Base-by-base conservation (phyloP, 192 early-diverging fungal species). In the Diversispora eburnea region DNA sequence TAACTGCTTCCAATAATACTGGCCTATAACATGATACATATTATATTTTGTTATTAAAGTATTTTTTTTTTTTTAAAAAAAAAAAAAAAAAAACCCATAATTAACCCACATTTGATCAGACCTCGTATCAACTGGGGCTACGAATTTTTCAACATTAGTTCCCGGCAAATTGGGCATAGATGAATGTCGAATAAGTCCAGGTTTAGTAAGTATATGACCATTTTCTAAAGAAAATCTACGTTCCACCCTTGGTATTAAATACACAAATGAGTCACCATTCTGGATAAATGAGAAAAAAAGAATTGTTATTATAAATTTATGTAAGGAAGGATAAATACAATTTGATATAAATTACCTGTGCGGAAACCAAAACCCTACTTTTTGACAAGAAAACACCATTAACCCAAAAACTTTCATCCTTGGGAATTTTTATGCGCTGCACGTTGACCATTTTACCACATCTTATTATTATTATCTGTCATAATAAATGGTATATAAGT, bases 341-440 rank as follows among this genome's bases (percentile, higher is more conserved):
- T 63, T n/a, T 43, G 8, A 45, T 43, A 33, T 15, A n/a, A 12
- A 54, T 77, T 77, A 85, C 86, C 79, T 77, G 55, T 54, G 82
- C 84, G 81, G 81, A 84, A 4, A 84, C 51, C 1, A 77, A 63
- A 48, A 83, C 58, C 39, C 76, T 33, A 15, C 73, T 62, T 33
- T 72, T 46, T 5, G 75, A 55, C 33, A 77, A 69, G 39, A 86
- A 85, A 15, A 60, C 67, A 45, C 82, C 84, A 5, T 79, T 80
- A 13, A 77, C 69, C 75, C 82, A 85, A 17, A 67, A 46, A 66
- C 69, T 5, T 54, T 59, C 46, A 55, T 69, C 8, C 61, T 73
- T 62, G 15, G 49, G 25, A 13, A 20, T 19, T 54, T 6, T 42
- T 20, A 73, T 73, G 20, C 48, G 25, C 54, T 73, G 72, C 48